phyloP scores from a whole-genome alignment of 2,329 filamentous ascomycete species.

The Talaromyces sp. region DNA sequence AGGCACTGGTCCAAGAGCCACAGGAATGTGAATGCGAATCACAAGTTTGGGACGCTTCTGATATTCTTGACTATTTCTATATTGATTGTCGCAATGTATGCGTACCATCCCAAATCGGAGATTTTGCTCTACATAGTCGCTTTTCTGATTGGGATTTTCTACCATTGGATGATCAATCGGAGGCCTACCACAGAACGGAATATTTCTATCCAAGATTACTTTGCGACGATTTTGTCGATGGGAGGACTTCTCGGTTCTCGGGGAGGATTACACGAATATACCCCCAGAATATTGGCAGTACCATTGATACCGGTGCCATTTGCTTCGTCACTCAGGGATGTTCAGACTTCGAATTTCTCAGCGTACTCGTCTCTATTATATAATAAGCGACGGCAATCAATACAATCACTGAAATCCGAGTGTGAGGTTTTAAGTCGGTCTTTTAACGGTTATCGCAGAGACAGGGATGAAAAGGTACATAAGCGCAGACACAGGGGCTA shows the following conservation, averaged over 20 bases:
- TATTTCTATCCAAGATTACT: not conserved
- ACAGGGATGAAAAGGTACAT: not conserved
- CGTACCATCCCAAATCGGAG: not conserved
- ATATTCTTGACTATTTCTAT: not conserved
- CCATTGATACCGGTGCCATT: not conserved
- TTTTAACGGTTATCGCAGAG: not conserved
- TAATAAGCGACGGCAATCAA: not conserved
- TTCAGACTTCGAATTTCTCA: not conserved
- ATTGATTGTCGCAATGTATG: not conserved
- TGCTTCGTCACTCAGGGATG: not conserved
- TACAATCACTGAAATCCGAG: not conserved
- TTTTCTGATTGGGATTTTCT: not conserved
- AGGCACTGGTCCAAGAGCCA: not conserved
- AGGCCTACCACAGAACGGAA: not conserved
- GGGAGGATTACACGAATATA: not conserved
- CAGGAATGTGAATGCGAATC: not conserved
- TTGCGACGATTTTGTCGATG: not conserved
- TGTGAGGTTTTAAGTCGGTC: not conserved
- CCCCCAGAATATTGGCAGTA: not conserved
- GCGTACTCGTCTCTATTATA: not conserved
- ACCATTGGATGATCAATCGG: not conserved
- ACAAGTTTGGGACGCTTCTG: not conserved
- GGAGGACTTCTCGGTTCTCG: not conserved
- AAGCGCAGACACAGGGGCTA: not conserved
- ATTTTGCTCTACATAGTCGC: not conserved